Conservation (phyloP, 345 rosid species). For the Populus deltoides region DNA sequence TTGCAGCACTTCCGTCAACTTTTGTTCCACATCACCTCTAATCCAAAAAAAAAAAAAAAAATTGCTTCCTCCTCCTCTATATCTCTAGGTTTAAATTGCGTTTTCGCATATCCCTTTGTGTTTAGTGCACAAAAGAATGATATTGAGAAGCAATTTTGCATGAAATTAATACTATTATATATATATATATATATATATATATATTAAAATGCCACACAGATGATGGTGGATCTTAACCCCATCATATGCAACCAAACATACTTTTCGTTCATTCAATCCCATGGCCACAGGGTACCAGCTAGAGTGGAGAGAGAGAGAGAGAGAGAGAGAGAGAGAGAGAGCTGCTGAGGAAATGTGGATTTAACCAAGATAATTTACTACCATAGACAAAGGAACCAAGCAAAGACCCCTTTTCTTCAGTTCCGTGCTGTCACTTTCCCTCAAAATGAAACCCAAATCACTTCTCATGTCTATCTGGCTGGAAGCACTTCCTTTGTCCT, state of each 20-base stretch:
- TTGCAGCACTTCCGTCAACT: too few relatives aligned
- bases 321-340: not conserved
- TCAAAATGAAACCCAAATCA: conserved; percentile 21
- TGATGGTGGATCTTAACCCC: not conserved
- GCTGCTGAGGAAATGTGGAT: not conserved
- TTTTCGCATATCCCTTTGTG: not conserved
- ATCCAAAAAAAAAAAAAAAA: too few relatives aligned
- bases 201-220: not conserved
- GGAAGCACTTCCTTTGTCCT: conserved; percentile 31
- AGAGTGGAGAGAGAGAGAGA: not conserved
- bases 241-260: not conserved
- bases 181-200: too few relatives aligned
- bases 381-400: conserved; percentile 59
- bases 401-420: conserved; percentile 65
- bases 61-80: too few relatives aligned
- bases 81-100: too few relatives aligned
- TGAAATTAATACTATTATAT: not conserved
- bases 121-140: not conserved
- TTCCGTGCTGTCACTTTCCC: conserved; percentile 36
- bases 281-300: not conserved
- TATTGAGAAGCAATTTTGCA: not conserved
- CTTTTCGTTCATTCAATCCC: not conserved
- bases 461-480: conserved; percentile 13
- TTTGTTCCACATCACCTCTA: too few relatives aligned
- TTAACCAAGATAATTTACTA: conserved; percentile 45